phyloP scores from a whole-genome alignment of 352 stramenopile genomes.

The Phytophthora cactorum region DNA sequence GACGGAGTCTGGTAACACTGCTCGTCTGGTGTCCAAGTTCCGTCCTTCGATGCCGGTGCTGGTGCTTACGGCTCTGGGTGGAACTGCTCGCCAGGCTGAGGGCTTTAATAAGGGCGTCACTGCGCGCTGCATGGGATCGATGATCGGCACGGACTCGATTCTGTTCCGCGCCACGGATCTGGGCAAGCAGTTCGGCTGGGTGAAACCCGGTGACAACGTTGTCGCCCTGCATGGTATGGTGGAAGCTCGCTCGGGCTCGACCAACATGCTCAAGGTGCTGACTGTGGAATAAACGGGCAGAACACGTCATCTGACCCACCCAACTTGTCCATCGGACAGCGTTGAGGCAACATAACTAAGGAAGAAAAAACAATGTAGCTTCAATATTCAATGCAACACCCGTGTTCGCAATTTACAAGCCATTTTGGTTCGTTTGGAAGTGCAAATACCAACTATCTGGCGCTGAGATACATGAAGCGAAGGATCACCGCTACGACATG shows the following conservation, averaged over 20 bases:
- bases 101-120: constrained; percentile 73
- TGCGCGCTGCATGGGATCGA: constrained; percentile 78
- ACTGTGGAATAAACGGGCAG: constrained; percentile 68
- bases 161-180: constrained; percentile 87
- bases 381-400: constrained; percentile 22
- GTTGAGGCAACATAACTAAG: constrained; percentile 13
- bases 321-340: constrained; percentile 20
- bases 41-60: constrained; percentile 76
- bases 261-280: constrained; percentile 93
- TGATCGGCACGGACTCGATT: constrained; percentile 93
- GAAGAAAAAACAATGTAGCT: constrained; percentile 27
- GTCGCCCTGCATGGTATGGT: constrained; percentile 91
- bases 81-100: constrained; percentile 68
- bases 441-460: constrained; percentile 3
- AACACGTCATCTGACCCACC: not conserved
- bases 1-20: constrained; percentile 94
- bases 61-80: constrained; percentile 69
- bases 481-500: not conserved
- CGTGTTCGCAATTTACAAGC: not conserved
- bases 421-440: constrained; percentile 1
- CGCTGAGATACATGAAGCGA: not conserved
- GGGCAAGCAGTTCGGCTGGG: constrained; percentile 88
- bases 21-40: constrained; percentile 96
- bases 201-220: constrained; percentile 89
- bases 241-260: constrained; percentile 87